Evolutionary conservation across 1,284 basidiomycete species (phyloP), one percentile per base, ranked within the genome.

Genomic region (Naganishia albida): DNA sequence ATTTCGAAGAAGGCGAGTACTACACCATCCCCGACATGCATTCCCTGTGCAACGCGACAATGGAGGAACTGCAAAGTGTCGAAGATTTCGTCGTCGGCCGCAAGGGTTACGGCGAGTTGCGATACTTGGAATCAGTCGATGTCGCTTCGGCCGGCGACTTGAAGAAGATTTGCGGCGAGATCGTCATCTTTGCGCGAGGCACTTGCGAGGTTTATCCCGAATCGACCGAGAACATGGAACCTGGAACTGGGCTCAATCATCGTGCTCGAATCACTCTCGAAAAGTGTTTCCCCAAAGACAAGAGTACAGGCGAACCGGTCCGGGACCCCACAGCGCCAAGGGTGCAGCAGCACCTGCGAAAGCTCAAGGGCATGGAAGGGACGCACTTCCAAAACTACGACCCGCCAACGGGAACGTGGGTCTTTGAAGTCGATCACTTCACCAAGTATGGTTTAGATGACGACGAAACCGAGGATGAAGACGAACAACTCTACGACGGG

Each of bases 341-440:
- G 50, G 86, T 86, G 63, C 81, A 86, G 60, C 88, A 89, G 73
- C 91, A 95, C 77, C 71, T 93, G 72, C 91, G 90, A 80, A 85
- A 90, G 71, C 81, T 98, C 77, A 87, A 88, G 82, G 85, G 84
- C 68, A 91, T 94, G 83, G 87, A 87, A 74, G 88, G 89, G 64
- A 96, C 93, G 44, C 84, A 86, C 67, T 98, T 95, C 74, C 86
- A 92, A 75, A 82, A 81, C 73, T 98, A 91, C 76, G 88, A 92
- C 65, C 82, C 87, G 52, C 83, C 83, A 70, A 86, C 86, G 70
- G 95, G 95, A 52, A 88, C 86, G 75, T 98, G 96, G 95, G 89
- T 87, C 43, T 99, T 99, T 81, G 86, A 84, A 34, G 95, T 98
- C 66, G 88, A 94, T 75, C 92, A 95, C 81, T 98, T 98, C 72